Percentiles rank a stretch among this genome's conserved stretches.
phyloP scores from a whole-genome alignment of 2,329 filamentous ascomycete species.

The Colletotrichum echinochloae region DNA sequence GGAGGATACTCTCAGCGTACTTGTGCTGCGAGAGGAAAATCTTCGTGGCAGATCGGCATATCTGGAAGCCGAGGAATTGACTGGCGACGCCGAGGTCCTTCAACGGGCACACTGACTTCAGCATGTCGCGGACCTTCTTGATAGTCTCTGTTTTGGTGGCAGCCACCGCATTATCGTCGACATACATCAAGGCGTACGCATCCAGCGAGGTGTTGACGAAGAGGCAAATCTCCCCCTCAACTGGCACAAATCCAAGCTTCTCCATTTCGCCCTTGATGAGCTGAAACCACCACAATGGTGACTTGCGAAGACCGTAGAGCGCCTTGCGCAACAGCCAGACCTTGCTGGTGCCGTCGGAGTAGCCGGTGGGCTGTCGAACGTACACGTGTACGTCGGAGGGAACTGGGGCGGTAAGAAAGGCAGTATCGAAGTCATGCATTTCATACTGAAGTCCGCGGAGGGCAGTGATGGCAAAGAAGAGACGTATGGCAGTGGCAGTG shows the following conservation, averaged over 20 bases:
- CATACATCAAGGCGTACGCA: not conserved
- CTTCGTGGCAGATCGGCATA: rapidly evolving
- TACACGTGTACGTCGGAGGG: not conserved
- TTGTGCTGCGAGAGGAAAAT: not conserved
- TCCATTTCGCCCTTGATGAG: not conserved
- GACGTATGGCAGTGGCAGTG: not conserved
- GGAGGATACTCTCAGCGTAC: not conserved
- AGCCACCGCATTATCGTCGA: not conserved
- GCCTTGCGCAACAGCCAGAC: not conserved
- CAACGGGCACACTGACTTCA: not conserved
- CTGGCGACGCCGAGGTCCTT: not conserved
- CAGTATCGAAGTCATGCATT: not conserved
- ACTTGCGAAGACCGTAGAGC: not conserved
- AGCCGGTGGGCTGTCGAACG: not conserved
- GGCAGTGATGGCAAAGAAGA: not conserved
- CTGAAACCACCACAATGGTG: not conserved
- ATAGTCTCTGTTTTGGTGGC: not conserved
- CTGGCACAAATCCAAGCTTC: not conserved
- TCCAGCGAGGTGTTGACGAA: not conserved
- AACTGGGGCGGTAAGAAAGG: not conserved
- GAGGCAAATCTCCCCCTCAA: not conserved
- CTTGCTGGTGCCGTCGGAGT: not conserved
- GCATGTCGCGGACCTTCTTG: not conserved
- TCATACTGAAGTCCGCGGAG: not conserved
- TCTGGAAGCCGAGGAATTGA: not conserved